Evolutionary conservation across 106 monocot genomes (phyloP), one percentile per base, ranked within the genome.

Genomic region (Apostasia ramifera): DNA sequence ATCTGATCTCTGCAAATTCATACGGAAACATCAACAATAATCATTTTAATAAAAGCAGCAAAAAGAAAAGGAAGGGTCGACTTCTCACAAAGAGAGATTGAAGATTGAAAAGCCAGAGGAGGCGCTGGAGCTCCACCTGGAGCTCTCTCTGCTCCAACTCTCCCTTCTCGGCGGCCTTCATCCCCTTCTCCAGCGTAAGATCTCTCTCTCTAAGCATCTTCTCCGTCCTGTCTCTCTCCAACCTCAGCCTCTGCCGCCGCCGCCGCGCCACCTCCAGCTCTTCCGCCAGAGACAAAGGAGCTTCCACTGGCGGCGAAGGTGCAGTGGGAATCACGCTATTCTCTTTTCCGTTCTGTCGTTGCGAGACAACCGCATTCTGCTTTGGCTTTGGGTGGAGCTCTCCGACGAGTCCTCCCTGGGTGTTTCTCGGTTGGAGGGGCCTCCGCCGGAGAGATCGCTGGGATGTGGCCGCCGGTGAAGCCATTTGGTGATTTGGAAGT

Each of bases 221-320:
- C 76, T 73, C 76, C 47, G 73, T 76, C 73, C 51, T 58, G 72
- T 76, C 73, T 59, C 72, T 67, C 69, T 76, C 83, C 65, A 47
- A 6, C 26, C 76, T 61, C n/a, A 84, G 72, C 72, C 63, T 63
- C 69, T 76, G 76, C 51, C 67, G 62, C 53, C 68, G 43, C 68
- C 63, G 60, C 58, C 83, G 45, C 3, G 57, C 71, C 66, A 39
- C 73, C 46, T 59, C 74, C 51, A 83, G 74, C 73, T 83, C 83
- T 67, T 83, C 83, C n/a, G 75, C 71, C 56, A 83, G 70, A 9
- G 83, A 83, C 66, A 51, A 13, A 6, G 66, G 49, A 12, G 48
- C n/a, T 8, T 47, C 73, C 40, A 66, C 78, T 48, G 57, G 43
- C 15, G 46, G 15, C 38, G 26, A 45, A 12, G 9, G 38, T 43